These are phyloP conservation scores for Brachypodium distachyon DNA, from an alignment of 202 grass and related monocot genomes.

Conservation along the genomic window DNA sequence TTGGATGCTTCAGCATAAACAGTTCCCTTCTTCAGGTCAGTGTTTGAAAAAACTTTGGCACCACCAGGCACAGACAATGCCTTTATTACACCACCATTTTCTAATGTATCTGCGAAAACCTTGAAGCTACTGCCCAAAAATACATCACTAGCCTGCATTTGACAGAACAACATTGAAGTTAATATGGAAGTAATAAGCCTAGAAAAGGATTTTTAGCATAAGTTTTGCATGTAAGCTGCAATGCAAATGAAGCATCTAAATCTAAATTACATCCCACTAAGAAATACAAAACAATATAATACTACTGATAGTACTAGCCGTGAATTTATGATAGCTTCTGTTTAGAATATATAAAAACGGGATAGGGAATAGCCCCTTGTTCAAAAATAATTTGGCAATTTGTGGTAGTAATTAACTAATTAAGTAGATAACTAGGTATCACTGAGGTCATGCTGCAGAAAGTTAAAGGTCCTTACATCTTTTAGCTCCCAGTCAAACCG, in stretches of 20 bases:
- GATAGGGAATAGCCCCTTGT: neutral
- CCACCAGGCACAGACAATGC: constrained; percentile 69
- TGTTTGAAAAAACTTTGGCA: constrained; percentile 85
- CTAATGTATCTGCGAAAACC: constrained; percentile 83
- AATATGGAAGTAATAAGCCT: neutral
- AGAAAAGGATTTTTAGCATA: neutral
- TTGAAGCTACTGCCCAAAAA: constrained; percentile 75
- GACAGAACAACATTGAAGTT: neutral
- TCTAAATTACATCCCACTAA: neutral
- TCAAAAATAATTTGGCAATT: neutral
- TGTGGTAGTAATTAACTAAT: constrained; percentile 2
- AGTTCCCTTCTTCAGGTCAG: constrained; percentile 85
- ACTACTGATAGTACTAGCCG: neutral
- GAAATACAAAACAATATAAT: neutral
- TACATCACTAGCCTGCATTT: constrained; percentile 66
- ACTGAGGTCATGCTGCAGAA: neutral
- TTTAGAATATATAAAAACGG: neutral
- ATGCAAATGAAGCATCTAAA: neutral
- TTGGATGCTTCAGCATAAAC: constrained; percentile 81
- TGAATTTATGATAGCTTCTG: neutral
- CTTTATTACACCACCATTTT: constrained; percentile 70
- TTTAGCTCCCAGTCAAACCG: constrained; percentile 85
- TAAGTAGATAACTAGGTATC: neutral
- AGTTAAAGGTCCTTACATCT: constrained; percentile 60
- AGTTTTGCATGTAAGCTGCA: neutral